Conservation (phyloP, 306 rosid species). For the Dicorynia guianensis region DNA sequence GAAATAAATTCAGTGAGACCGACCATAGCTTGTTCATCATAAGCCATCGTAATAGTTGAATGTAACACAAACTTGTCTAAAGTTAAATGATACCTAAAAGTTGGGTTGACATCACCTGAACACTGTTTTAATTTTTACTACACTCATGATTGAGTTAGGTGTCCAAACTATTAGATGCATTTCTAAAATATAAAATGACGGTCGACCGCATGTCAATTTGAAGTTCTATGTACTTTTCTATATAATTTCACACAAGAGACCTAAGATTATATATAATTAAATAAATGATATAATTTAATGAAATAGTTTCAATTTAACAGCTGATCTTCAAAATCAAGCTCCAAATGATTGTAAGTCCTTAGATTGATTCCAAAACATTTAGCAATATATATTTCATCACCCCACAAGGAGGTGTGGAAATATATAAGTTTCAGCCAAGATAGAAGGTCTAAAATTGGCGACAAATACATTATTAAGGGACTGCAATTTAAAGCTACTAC, state of each 20-base stretch:
- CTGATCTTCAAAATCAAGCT: background rate
- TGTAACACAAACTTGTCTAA: slow-evolving; percentile 14
- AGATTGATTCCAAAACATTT: slow-evolving; percentile 9
- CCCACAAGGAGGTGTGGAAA: background rate
- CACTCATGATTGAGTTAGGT: background rate
- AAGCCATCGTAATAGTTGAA: slow-evolving; percentile 12
- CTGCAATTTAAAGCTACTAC: background rate
- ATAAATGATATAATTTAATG: background rate
- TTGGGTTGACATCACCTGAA: background rate
- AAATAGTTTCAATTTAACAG: slow-evolving; percentile 7
- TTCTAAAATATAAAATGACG: background rate
- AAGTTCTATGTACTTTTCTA: background rate
- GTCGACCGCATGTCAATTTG: background rate
- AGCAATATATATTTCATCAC: background rate
- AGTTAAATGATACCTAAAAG: background rate
- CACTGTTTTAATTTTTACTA: background rate
- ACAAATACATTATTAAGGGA: background rate
- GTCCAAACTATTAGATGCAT: background rate
- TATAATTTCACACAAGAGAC: background rate
- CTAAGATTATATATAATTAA: background rate
- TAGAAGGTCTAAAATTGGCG: background rate
- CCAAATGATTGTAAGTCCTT: background rate
- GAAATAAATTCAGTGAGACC: background rate
- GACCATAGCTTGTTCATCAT: background rate
- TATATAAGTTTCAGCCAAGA: slow-evolving; percentile 8